These are phyloP conservation scores for Lasiodiplodia citricola DNA, from an alignment of 2,329 filamentous ascomycete genomes.

Conservation along the genomic window DNA sequence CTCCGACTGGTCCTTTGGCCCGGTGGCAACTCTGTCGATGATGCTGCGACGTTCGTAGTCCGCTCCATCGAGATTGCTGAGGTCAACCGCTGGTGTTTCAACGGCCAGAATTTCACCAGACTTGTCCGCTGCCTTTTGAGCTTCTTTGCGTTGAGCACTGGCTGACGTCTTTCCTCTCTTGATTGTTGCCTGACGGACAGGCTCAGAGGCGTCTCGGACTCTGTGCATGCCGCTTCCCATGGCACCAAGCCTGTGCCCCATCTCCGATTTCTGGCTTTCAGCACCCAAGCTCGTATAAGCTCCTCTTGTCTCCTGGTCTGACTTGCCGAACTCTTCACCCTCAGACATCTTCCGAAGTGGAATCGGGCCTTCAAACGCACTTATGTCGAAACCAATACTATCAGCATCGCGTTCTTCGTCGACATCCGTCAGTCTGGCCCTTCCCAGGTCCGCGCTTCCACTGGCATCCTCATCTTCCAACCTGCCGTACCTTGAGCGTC, in stretches of 20 bases:
- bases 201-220: constrained; percentile 41
- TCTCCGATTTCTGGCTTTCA: constrained; percentile 27
- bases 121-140: constrained; percentile 50
- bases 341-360: constrained; percentile 34
- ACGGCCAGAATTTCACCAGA: constrained; percentile 52
- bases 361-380: constrained; percentile 36
- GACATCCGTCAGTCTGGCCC: constrained; percentile 32
- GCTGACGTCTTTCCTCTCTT: constrained; percentile 10
- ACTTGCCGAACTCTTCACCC: neutral
- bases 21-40: constrained; percentile 30
- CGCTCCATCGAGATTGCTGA: constrained; percentile 47
- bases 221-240: constrained; percentile 38
- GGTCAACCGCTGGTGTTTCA: constrained; percentile 40
- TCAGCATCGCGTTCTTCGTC: constrained; percentile 38
- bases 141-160: constrained; percentile 36
- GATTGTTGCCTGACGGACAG: constrained; percentile 30
- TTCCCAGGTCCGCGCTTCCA: constrained; percentile 3
- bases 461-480: constrained; percentile 41
- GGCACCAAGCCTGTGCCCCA: constrained; percentile 27
- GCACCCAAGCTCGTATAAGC: constrained; percentile 29
- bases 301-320: constrained; percentile 28
- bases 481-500: constrained; percentile 36
- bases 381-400: constrained; percentile 37
- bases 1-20: constrained; percentile 27
- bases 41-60: constrained; percentile 41